These are phyloP conservation scores for Cinchona pubescens DNA, from an alignment of 257 asterid species.

Conservation along the genomic window DNA sequence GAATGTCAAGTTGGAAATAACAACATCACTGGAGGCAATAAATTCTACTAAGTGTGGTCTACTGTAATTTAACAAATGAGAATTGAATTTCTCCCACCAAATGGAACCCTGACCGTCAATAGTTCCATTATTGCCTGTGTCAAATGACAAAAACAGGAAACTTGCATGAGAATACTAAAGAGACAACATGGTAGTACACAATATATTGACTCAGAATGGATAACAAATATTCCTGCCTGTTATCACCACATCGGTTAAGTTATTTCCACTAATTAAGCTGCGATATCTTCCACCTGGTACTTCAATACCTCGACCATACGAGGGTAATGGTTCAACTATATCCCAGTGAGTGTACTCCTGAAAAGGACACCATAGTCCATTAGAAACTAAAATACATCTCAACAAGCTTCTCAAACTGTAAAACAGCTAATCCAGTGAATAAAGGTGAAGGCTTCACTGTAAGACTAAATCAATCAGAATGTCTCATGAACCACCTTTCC, in stretches of 20 bases:
- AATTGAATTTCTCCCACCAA: constrained; percentile 76
- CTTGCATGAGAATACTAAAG: neutral
- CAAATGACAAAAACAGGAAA: neutral
- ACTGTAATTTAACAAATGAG: constrained; percentile 72
- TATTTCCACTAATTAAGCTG: constrained; percentile 40
- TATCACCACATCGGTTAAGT: constrained; percentile 44
- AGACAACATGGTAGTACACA: neutral
- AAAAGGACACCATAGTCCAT: constrained; percentile 2
- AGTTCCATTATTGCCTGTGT: constrained; percentile 84
- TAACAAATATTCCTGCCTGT: constrained; percentile 32
- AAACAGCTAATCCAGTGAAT: neutral
- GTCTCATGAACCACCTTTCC: neutral
- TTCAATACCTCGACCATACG: constrained; percentile 51
- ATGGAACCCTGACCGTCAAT: constrained; percentile 91
- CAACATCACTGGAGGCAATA: constrained; percentile 56
- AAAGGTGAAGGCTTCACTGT: neutral
- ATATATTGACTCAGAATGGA: neutral
- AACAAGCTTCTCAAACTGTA: neutral
- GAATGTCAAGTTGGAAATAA: constrained; percentile 83
- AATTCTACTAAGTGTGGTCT: constrained; percentile 88
- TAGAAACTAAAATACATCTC: neutral
- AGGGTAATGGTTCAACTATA: constrained; percentile 40
- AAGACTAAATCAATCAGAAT: neutral
- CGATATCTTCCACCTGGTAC: constrained; percentile 40
- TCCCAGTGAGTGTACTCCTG: constrained; percentile 43